phyloP scores from a whole-genome alignment of 768 basidiomycete species.

The Panellus pusillus region DNA sequence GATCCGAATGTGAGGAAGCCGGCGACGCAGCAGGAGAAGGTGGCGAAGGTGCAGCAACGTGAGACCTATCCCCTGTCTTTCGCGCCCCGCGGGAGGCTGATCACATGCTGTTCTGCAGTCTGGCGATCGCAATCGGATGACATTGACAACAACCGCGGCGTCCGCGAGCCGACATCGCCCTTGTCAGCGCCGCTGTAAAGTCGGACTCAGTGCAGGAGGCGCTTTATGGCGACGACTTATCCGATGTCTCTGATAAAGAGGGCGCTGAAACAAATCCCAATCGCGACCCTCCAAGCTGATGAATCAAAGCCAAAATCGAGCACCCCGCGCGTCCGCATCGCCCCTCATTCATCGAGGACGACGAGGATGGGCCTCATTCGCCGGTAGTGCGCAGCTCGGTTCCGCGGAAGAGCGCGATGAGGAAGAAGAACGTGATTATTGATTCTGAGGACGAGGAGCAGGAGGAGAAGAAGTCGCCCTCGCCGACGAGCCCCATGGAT shows the following conservation, averaged over 20 bases:
- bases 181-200: not conserved
- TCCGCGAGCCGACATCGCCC: constrained; percentile 12
- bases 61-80: not conserved
- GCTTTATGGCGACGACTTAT: constrained; percentile 25
- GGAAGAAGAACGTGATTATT: constrained; percentile 1
- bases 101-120: not conserved
- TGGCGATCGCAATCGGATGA: not conserved
- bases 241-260: constrained; percentile 26
- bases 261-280: too few species aligned
- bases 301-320: constrained; percentile 1
- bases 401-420: constrained; percentile 11
- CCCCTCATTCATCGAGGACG: constrained; percentile 14
- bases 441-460: constrained; percentile 11
- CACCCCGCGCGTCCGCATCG: not conserved
- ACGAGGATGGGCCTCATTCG: not conserved
- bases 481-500: constrained; percentile 9
- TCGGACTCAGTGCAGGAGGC: constrained; percentile 8
- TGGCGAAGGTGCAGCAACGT: constrained; percentile 18
- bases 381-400: not conserved
- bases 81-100: not conserved
- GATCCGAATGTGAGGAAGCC: constrained; percentile 1
- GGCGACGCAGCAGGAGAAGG: constrained; percentile 18
- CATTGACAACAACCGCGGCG: not conserved
- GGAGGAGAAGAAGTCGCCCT: constrained; percentile 3
- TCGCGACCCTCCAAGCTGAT: too few species aligned